Conservation (phyloP, 1,284 basidiomycete genomes). For the Rhodotorula sp. region DNA sequence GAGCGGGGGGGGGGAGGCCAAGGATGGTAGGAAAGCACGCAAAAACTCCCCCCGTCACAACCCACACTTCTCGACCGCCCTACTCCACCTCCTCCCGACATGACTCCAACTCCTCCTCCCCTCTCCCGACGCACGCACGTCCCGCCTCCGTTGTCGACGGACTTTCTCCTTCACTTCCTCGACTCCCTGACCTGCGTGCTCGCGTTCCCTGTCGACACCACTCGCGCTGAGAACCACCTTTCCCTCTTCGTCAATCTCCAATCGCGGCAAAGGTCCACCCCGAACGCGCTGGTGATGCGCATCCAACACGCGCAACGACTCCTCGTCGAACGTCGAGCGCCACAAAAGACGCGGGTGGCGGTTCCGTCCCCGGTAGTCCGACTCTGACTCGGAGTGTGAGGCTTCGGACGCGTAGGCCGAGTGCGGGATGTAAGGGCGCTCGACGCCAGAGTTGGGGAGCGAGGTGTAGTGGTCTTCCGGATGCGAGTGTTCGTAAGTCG, state of each 20-base stretch:
- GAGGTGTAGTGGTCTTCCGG: neutral
- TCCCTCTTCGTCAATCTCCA: neutral
- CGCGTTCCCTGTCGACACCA: conserved; percentile 21
- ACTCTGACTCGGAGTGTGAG: neutral
- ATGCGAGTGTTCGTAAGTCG: neutral
- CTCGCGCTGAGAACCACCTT: neutral
- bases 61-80: conserved; percentile 30
- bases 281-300: conserved; percentile 27
- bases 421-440: neutral
- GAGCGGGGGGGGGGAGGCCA: neutral
- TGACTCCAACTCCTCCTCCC: conserved; percentile 15
- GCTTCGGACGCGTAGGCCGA: neutral
- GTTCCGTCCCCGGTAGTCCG: conserved; percentile 23
- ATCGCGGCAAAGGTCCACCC: conserved; percentile 27
- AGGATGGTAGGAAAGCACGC: no score
- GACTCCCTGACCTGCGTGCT: conserved; percentile 11
- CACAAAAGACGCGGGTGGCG: conserved; percentile 32
- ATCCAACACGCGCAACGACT: conserved; percentile 25
- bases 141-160: no score
- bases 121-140: conserved; percentile 12
- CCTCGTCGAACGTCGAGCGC: conserved; percentile 18
- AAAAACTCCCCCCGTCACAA: neutral
- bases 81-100: conserved; percentile 32
- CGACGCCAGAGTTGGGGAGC: neutral
- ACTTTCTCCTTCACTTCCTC: conserved; percentile 12